Conservation (phyloP, 31 red algal genomes). For the Asparagopsis taxiformis region DNA sequence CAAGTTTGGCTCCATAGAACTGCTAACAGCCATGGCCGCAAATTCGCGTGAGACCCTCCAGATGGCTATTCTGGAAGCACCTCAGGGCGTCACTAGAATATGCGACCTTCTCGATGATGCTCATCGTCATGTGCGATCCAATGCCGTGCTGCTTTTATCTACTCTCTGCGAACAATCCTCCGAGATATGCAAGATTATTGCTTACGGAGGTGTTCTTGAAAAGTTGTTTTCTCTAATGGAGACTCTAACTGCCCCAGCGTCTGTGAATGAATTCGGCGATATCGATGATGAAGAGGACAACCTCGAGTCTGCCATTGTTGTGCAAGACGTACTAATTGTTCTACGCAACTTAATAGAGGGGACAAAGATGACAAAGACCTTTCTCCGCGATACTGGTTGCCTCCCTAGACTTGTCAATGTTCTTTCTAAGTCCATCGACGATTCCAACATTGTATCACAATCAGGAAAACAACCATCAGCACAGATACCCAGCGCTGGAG, state of each 20-base stretch:
- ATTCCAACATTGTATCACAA: slow-evolving; percentile 5
- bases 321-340: slow-evolving; percentile 75
- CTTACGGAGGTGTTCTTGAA: slow-evolving; percentile 86
- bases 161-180: slow-evolving; percentile 55
- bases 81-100: slow-evolving; percentile 71
- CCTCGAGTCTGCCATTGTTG: slow-evolving; percentile 58
- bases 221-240: slow-evolving; percentile 76
- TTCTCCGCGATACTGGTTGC: slow-evolving; percentile 89
- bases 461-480: background rate
- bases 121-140: slow-evolving; percentile 75
- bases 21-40: slow-evolving; percentile 78
- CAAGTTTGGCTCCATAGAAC: slow-evolving; percentile 81
- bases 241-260: slow-evolving; percentile 11
- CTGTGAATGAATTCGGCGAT: slow-evolving; percentile 11
- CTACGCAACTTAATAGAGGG: slow-evolving; percentile 68
- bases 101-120: slow-evolving; percentile 82
- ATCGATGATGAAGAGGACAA: slow-evolving; percentile 42
- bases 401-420: slow-evolving; percentile 71
- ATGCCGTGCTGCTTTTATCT: slow-evolving; percentile 76
- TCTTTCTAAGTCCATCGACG: slow-evolving; percentile 31
- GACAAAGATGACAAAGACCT: slow-evolving; percentile 60
- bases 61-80: slow-evolving; percentile 52
- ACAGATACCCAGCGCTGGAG: background rate
- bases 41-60: slow-evolving; percentile 61
- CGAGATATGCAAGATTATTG: slow-evolving; percentile 94